Evolutionary conservation across 768 basidiomycete genomes (phyloP), one percentile per base, ranked within the genome.

Genomic region (Amanita rubescens): DNA sequence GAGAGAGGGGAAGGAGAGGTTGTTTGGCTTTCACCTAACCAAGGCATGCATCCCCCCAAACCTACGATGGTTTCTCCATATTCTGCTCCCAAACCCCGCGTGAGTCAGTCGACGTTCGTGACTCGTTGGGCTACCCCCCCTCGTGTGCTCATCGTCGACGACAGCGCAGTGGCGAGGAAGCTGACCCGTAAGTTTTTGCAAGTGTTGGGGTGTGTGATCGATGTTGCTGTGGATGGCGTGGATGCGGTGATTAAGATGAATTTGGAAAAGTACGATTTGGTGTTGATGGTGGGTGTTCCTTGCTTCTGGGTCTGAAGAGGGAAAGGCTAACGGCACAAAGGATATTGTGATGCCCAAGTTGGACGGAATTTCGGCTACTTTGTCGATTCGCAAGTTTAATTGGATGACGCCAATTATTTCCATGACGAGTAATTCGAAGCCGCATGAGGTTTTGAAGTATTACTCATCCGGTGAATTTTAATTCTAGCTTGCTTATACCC

Each of bases 201-300:
- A 71, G 89, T 96, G 41, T 94, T 94, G 68, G 95, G 95, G 35
- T 96, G 94, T 67, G 83, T 85, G 61, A 93, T 87, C 53, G 95
- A 97, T 60, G 87, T 95, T 37, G 95, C 94, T 1, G 90, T 94
- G 34, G 93, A 97, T 65, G 95, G 94, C 0, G 80, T 91, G 4
- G 83, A 82, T 1, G 95, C 95, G 0, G 93, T 98, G 51, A 86
- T 87, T 60, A 95, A 92, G 78, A 96, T 97, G 92, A 94, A 95
- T 69, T 65, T 89, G 65, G 90, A 90, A 62, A 93, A 94, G 73
- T 97, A 96, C 66, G 95, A 98, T 69, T 68, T 98, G 63, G 93
- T 96, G 57, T 66, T 98, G 55, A 97, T 97, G 94, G 90, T 90
- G n/a, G n/a, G n/a, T n/a, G n/a, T n/a, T n/a, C n/a, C n/a, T n/a